Evolutionary conservation across 345 rosid genomes (phyloP).

Genomic region (Toxicodendron radicans): DNA sequence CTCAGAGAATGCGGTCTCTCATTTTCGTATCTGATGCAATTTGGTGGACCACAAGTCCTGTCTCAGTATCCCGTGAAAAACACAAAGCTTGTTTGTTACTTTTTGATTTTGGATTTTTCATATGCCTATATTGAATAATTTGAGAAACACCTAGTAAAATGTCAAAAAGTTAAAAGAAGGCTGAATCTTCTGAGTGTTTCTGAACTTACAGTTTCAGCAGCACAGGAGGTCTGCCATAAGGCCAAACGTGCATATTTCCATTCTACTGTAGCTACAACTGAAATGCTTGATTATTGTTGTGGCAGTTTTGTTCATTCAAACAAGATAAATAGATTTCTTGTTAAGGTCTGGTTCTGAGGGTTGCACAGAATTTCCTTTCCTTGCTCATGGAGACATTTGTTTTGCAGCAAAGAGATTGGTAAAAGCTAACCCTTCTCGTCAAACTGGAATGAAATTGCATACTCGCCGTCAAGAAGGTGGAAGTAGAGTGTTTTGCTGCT

Average conservation of each 20-base stretch:
- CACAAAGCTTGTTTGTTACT: neutral
- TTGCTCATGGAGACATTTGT: conserved; percentile 13
- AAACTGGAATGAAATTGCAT: conserved; percentile 67
- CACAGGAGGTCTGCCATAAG: neutral
- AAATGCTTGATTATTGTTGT: neutral
- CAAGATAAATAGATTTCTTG: neutral
- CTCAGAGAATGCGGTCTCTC: too few species aligned
- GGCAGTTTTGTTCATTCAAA: neutral
- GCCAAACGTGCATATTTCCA: neutral
- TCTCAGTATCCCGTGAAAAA: neutral
- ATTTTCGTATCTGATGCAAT: conserved; percentile 2
- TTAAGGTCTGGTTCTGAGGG: neutral
- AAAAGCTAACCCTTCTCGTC: conserved; percentile 57
- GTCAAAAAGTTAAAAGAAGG: neutral
- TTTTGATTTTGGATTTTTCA: neutral
- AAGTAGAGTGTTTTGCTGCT: conserved; percentile 63
- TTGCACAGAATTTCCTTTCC: neutral
- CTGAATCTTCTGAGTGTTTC: neutral
- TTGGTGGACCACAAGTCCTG: neutral
- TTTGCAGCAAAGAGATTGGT: conserved; percentile 66
- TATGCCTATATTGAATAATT: neutral
- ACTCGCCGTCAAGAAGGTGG: conserved; percentile 40
- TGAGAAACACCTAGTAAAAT: neutral
- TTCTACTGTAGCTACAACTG: neutral
- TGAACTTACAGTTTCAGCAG: neutral